These are phyloP conservation scores for Ophiostoma novo-ulmi DNA, from an alignment of 2,329 filamentous ascomycete species.

Conservation along the genomic window DNA sequence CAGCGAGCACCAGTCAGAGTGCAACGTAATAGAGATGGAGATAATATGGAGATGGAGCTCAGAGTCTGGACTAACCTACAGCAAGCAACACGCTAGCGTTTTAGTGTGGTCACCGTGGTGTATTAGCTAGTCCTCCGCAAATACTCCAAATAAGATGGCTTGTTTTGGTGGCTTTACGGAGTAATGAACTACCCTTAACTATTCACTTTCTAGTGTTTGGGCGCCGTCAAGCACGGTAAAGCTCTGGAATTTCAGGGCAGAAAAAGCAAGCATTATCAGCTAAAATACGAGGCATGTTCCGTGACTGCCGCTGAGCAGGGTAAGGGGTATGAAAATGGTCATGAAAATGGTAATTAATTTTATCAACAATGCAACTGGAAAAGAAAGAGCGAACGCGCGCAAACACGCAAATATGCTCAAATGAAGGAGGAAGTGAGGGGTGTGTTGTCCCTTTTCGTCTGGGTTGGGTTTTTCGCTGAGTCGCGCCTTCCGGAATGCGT, in stretches of 20 bases:
- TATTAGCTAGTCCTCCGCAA: constrained; percentile 8
- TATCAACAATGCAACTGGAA: background rate
- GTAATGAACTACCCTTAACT: too few species aligned
- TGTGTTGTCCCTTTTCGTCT: too few species aligned
- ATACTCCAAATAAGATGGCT: background rate
- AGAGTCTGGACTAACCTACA: constrained; percentile 6
- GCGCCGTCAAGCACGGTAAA: too few species aligned
- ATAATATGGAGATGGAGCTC: background rate
- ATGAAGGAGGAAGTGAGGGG: too few species aligned
- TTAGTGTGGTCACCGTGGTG: background rate
- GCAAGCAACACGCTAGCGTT: background rate
- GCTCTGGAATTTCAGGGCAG: too few species aligned
- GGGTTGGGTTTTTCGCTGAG: too few species aligned
- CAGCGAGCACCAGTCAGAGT: background rate
- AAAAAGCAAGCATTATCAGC: background rate
- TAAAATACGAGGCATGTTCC: too few species aligned
- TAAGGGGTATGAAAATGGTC: background rate
- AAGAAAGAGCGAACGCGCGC: background rate
- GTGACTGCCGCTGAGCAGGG: too few species aligned
- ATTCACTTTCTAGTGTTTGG: background rate
- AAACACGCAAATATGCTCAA: too few species aligned
- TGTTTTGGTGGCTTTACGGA: too few species aligned
- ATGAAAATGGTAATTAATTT: background rate
- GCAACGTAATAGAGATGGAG: constrained; percentile 11
- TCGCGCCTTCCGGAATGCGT: background rate